These are phyloP conservation scores for Arctium lappa DNA, from an alignment of 129 eudicot species.

Conservation along the genomic window DNA sequence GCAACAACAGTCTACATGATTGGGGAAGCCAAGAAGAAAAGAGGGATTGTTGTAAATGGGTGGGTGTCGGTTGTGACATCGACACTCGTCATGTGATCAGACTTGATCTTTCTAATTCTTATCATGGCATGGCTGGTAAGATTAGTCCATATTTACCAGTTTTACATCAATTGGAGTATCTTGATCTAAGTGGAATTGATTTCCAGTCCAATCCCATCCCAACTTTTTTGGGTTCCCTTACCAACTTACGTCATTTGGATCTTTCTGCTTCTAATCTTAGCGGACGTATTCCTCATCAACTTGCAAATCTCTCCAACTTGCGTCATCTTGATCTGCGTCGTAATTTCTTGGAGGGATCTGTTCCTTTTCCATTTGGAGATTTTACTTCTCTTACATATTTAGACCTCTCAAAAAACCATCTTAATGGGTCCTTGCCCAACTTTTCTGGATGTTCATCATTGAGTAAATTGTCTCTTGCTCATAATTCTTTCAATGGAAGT, in stretches of 20 bases:
- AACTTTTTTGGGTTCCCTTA: constrained; percentile 4
- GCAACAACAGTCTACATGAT: not conserved
- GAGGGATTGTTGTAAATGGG: constrained; percentile 36
- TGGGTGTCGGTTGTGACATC: constrained; percentile 8
- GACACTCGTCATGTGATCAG: constrained; percentile 11
- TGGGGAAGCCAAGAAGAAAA: constrained; percentile 13
- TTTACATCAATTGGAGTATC: constrained; percentile 1
- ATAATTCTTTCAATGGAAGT: not conserved
- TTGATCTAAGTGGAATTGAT: not conserved
- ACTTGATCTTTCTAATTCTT: not conserved
- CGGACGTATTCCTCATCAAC: constrained; percentile 6
- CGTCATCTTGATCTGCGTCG: not conserved
- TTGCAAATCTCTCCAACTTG: constrained; percentile 18
- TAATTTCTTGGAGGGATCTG: not conserved
- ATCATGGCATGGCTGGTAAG: not conserved
- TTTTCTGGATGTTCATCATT: not conserved
- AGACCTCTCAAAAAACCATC: not conserved
- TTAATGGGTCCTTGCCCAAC: not conserved
- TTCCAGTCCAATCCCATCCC: not conserved
- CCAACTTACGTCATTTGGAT: constrained; percentile 4
- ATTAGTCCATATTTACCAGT: constrained; percentile 23
- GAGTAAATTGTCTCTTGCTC: not conserved
- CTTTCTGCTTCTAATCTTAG: not conserved
- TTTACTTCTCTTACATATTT: not conserved
- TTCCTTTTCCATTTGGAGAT: not conserved